Conservation (phyloP, 345 rosid species). For the Pistacia vera region DNA sequence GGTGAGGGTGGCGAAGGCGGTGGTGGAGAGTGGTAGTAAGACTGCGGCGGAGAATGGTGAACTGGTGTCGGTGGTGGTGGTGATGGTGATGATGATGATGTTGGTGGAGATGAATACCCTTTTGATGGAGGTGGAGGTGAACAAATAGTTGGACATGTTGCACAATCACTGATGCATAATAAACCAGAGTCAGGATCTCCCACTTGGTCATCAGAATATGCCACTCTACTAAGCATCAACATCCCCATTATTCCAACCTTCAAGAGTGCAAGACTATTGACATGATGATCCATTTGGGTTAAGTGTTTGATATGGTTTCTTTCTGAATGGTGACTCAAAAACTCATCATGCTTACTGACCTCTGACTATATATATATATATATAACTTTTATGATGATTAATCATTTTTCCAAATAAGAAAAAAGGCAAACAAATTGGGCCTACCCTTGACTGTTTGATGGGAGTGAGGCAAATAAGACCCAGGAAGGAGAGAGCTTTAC, state of each 20-base stretch:
- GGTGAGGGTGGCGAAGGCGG: conserved; percentile 9
- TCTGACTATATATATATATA: background rate
- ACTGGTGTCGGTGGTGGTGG: conserved; percentile 17
- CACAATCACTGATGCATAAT: conserved; percentile 49
- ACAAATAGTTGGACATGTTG: conserved; percentile 48
- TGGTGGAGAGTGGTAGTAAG: conserved; percentile 24
- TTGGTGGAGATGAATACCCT: conserved; percentile 1
- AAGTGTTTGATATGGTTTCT: background rate
- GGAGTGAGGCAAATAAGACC: background rate
- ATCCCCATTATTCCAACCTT: conserved; percentile 17
- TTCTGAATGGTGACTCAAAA: conserved; percentile 10
- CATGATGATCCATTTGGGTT: conserved; percentile 15
- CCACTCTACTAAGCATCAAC: conserved; percentile 21
- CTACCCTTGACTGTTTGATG: too few species aligned
- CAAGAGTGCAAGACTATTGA: conserved; percentile 5
- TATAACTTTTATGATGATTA: too few species aligned
- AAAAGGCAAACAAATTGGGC: too few species aligned
- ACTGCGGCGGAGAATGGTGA: conserved; percentile 29
- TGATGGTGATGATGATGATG: background rate
- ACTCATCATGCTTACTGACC: background rate
- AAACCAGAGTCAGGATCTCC: conserved; percentile 29
- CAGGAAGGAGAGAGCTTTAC: conserved; percentile 6
- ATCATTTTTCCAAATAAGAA: too few species aligned
- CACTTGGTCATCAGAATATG: conserved; percentile 24
- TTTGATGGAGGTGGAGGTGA: conserved; percentile 38